phyloP scores from a whole-genome alignment of 179 eudicot species.

The Beta corolliflora region DNA sequence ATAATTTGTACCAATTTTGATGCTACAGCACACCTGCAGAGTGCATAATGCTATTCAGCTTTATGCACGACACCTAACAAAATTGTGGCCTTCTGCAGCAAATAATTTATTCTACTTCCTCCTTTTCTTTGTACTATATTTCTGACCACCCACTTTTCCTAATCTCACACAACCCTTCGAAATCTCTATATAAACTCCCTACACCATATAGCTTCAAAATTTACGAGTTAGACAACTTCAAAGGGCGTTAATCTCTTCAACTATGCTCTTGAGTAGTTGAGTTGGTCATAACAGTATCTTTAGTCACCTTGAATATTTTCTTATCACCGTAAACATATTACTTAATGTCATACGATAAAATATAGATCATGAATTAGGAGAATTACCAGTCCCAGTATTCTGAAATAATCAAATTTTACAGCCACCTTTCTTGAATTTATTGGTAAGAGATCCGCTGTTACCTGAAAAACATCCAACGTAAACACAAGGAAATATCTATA shows the following conservation, averaged over 20 bases:
- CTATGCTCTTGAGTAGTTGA: too few relatives aligned
- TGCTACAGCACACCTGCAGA: too few relatives aligned
- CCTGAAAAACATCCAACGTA: conserved; percentile 42
- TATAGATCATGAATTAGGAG: not conserved
- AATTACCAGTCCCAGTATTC: conserved; percentile 76
- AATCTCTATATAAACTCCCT: too few relatives aligned
- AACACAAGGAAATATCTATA: conserved; percentile 11
- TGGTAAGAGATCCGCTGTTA: conserved; percentile 83
- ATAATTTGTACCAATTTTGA: too few relatives aligned
- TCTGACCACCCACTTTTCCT: not conserved
- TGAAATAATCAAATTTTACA: conserved; percentile 84
- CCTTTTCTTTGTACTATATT: not conserved
- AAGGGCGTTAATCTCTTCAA: too few relatives aligned
- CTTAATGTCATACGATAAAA: not conserved
- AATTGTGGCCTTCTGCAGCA: not conserved
- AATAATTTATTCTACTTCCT: not conserved
- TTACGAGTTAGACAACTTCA: too few relatives aligned
- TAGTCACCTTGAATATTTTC: too few relatives aligned
- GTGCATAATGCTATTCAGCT: not conserved
- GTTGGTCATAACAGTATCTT: too few relatives aligned
- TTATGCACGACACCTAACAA: not conserved
- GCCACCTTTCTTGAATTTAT: conserved; percentile 78
- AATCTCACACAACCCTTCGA: too few relatives aligned
- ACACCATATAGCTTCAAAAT: too few relatives aligned
- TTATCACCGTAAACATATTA: too few relatives aligned